Conservation (phyloP, 352 stramenopile species). For the Pythium pyrilobum region DNA sequence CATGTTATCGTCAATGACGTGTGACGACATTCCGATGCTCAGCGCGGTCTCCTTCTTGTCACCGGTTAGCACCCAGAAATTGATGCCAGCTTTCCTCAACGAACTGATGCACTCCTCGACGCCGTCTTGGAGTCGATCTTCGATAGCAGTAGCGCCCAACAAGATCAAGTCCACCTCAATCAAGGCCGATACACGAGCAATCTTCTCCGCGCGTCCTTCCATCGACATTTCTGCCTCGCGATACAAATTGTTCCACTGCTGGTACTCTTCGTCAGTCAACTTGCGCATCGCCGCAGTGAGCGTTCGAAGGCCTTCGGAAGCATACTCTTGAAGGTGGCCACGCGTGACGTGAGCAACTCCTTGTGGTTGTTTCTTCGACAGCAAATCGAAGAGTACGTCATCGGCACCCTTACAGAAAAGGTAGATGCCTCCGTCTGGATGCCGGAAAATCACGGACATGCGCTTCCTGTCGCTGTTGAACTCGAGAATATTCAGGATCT, state of each 20-base stretch:
- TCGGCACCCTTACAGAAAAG: constrained; percentile 86
- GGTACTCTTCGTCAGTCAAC: constrained; percentile 68
- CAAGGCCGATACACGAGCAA: constrained; percentile 65
- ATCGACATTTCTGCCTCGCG: constrained; percentile 74
- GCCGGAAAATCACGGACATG: constrained; percentile 96
- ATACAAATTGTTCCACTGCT: constrained; percentile 66
- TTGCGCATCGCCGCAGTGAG: constrained; percentile 67
- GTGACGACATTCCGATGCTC: constrained; percentile 86
- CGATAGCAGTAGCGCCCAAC: constrained; percentile 89
- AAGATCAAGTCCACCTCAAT: constrained; percentile 87
- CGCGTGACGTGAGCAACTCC: constrained; percentile 75
- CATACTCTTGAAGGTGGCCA: constrained; percentile 80
- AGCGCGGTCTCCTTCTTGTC: constrained; percentile 88
- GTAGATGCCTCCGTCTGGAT: constrained; percentile 59
- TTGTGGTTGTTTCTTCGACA: constrained; percentile 62
- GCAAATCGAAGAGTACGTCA: constrained; percentile 71
- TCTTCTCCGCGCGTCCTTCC: constrained; percentile 61
- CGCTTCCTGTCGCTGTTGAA: constrained; percentile 98
- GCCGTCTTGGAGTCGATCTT: constrained; percentile 91
- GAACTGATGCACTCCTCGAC: constrained; percentile 91
- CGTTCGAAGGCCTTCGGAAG: constrained; percentile 69
- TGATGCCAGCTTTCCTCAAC: constrained; percentile 92
- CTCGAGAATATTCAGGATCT: constrained; percentile 95
- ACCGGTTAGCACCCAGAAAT: constrained; percentile 95
- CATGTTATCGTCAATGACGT: constrained; percentile 89